phyloP scores from a whole-genome alignment of 192 early-diverging fungal species.

The Entomortierella beljakovae region DNA sequence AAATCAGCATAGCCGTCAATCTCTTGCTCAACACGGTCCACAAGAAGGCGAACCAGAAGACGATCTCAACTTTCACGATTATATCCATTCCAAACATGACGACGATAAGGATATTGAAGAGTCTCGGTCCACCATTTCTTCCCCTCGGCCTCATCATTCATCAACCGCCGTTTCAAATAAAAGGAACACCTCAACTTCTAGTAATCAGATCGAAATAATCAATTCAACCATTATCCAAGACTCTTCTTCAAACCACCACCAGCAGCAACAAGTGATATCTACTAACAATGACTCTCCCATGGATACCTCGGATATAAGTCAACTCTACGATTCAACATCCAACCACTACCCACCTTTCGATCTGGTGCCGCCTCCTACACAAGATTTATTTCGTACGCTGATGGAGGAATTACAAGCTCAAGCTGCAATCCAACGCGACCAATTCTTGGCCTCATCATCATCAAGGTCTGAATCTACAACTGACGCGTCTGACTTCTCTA shows the following conservation, averaged over 20 bases:
- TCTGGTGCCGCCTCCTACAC: constrained; percentile 36
- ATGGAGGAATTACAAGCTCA: constrained; percentile 50
- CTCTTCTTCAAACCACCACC: not conserved
- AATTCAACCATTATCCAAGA: not conserved
- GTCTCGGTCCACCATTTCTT: constrained; percentile 6
- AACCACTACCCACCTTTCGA: constrained; percentile 24
- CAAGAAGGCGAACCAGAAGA: constrained; percentile 23
- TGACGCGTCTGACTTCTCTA: constrained; percentile 2
- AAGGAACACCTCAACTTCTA: not conserved
- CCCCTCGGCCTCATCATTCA: not conserved
- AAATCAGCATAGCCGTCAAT: not conserved
- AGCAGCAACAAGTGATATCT: not conserved
- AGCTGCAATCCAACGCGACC: constrained; percentile 45
- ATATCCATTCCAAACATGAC: constrained; percentile 45
- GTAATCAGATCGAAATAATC: not conserved
- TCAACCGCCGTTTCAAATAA: not conserved
- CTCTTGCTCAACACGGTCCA: not conserved
- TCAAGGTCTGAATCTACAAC: constrained; percentile 3
- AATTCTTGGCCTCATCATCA: constrained; percentile 17
- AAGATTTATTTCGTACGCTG: constrained; percentile 45
- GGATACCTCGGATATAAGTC: not conserved
- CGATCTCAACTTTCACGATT: constrained; percentile 45
- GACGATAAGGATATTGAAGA: constrained; percentile 32
- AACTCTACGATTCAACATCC: constrained; percentile 16
- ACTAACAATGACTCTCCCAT: not conserved